Conservation (phyloP, 352 stramenopile genomes). For the Phytophthora vignae region DNA sequence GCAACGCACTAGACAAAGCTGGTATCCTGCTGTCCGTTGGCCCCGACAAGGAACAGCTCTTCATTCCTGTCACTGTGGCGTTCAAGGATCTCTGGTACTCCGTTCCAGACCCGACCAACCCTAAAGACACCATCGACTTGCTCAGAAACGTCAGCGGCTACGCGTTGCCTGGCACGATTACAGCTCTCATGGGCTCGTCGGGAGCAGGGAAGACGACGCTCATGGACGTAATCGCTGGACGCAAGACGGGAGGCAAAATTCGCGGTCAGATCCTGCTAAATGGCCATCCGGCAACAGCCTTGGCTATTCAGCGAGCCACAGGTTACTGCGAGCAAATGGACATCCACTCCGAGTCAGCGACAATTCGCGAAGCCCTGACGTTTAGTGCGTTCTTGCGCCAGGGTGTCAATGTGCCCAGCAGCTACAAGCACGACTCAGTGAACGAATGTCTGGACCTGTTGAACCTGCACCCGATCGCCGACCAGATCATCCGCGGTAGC, state of each 20-base stretch:
- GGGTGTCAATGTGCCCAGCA: slow-evolving; percentile 40
- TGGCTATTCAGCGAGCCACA: too few relatives aligned
- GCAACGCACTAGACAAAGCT: background rate
- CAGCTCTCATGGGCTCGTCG: slow-evolving; percentile 27
- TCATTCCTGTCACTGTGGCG: slow-evolving; percentile 21
- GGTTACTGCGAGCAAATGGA: too few relatives aligned
- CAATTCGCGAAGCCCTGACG: slow-evolving; percentile 66
- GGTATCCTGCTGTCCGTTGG: slow-evolving; percentile 8
- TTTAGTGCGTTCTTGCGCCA: too few relatives aligned
- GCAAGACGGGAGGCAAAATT: slow-evolving; percentile 27
- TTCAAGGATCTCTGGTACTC: slow-evolving; percentile 33
- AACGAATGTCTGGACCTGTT: slow-evolving; percentile 36
- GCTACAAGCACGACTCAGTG: slow-evolving; percentile 13
- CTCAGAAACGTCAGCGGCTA: slow-evolving; percentile 30
- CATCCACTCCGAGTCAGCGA: slow-evolving; percentile 30
- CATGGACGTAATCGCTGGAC: slow-evolving; percentile 32
- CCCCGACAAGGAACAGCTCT: slow-evolving; percentile 8
- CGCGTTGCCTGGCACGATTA: slow-evolving; percentile 24
- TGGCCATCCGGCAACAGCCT: too few relatives aligned
- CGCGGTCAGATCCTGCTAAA: slow-evolving; percentile 17
- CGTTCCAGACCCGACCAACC: slow-evolving; percentile 23
- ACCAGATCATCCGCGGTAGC: slow-evolving; percentile 49
- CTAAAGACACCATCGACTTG: slow-evolving; percentile 27
- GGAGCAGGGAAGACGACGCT: slow-evolving; percentile 30
- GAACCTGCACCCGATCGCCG: slow-evolving; percentile 29